Evolutionary conservation across 139 green algal genomes (phyloP).

Genomic region (Haematococcus lacustris): DNA sequence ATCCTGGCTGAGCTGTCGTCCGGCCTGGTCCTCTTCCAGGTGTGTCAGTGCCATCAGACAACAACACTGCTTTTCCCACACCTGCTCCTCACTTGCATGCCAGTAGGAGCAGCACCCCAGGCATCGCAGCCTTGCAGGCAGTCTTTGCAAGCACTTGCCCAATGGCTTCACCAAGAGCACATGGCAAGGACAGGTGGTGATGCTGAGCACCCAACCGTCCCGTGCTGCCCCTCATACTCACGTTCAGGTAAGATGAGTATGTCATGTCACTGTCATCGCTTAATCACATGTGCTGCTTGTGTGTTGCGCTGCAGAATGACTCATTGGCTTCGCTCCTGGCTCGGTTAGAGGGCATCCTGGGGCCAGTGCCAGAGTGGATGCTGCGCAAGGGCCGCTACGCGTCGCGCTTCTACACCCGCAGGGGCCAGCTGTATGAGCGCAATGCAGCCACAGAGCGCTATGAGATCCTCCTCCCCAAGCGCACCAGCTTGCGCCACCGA

Average conservation of each 20-base stretch:
- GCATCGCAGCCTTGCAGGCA: no score
- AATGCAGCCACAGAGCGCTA: conserved; percentile 40
- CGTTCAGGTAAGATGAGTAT: no score
- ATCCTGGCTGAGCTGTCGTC: conserved; percentile 91
- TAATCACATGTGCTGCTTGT: no score
- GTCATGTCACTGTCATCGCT: no score
- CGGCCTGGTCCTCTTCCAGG: conserved; percentile 83
- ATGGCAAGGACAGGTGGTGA: no score
- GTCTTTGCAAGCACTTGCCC: no score
- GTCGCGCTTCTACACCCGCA: conserved; percentile 76
- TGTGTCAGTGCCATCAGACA: conserved; percentile 17
- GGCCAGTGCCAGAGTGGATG: conserved; percentile 71
- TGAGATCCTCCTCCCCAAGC: conserved; percentile 69
- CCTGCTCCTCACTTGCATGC: no score
- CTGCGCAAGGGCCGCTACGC: conserved; percentile 61
- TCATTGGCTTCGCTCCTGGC: conserved; percentile 77
- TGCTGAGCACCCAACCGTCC: no score
- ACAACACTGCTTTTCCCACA: no score
- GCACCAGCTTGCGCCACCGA: conserved; percentile 42
- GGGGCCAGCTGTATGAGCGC: conserved; percentile 63
- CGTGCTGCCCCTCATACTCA: no score
- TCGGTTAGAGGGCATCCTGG: conserved; percentile 82
- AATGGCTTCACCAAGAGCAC: no score
- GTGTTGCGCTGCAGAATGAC: conserved; percentile 86
- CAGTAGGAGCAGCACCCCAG: no score